Evolutionary conservation across 2,329 filamentous ascomycete species (phyloP).

Genomic region (Clonostachys sp.): DNA sequence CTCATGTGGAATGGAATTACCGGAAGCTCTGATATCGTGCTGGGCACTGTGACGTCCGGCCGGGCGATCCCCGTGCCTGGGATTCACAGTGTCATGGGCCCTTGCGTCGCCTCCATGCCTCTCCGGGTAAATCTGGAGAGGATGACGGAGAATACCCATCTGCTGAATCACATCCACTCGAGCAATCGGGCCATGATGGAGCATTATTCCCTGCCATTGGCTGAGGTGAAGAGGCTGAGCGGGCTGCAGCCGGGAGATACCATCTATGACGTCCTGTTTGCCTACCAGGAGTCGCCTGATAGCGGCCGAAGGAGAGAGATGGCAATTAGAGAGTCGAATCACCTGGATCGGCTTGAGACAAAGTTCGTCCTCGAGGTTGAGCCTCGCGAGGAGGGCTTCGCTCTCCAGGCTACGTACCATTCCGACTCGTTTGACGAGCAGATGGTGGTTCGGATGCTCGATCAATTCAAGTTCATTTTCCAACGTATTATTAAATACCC

Average conservation of each 20-base stretch:
- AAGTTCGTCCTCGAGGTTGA: slow-evolving; percentile 73
- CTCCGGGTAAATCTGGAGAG: slow-evolving; percentile 57
- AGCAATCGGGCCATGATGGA: slow-evolving; percentile 62
- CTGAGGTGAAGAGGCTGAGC: slow-evolving; percentile 62
- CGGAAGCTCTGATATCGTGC: slow-evolving; percentile 60
- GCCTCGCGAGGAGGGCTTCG: slow-evolving; percentile 41
- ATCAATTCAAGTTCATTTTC: slow-evolving; percentile 55
- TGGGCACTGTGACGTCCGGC: slow-evolving; percentile 81
- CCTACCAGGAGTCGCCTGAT: slow-evolving; percentile 73
- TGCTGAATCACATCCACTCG: slow-evolving; percentile 60
- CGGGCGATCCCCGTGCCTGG: slow-evolving; percentile 66
- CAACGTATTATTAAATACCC: slow-evolving; percentile 18
- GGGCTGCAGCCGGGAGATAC: slow-evolving; percentile 47
- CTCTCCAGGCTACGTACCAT: slow-evolving; percentile 43
- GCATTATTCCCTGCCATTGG: slow-evolving; percentile 58
- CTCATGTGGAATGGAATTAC: slow-evolving; percentile 62
- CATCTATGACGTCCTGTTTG: slow-evolving; percentile 75
- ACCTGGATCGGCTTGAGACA: slow-evolving; percentile 72
- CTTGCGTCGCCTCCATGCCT: slow-evolving; percentile 74
- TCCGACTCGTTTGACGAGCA: slow-evolving; percentile 40
- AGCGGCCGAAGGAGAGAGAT: slow-evolving; percentile 21
- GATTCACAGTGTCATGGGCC: slow-evolving; percentile 73
- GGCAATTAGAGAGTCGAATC: slow-evolving; percentile 48
- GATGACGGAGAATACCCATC: slow-evolving; percentile 47
- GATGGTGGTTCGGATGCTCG: slow-evolving; percentile 51